Evolutionary conservation across 805 yeast species (phyloP).

Genomic region (Tetrapisispora fleetii): DNA sequence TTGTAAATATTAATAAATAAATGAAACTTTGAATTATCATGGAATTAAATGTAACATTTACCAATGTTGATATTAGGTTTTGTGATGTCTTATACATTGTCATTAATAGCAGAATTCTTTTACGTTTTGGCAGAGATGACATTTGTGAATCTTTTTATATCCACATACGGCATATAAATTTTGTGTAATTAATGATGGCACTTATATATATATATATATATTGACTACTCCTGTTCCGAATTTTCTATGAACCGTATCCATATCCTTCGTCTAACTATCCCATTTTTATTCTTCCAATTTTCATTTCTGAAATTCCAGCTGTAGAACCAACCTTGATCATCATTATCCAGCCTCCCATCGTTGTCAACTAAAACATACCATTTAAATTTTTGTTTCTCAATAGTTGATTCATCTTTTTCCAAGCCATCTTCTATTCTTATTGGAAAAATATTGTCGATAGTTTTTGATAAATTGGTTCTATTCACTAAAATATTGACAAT

Average conservation of each 20-base stretch:
- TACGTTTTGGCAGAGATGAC: no score
- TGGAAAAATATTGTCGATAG: slow-evolving; percentile 16
- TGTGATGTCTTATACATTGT: background rate
- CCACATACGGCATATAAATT: no score
- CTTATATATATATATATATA: background rate
- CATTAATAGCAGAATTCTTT: background rate
- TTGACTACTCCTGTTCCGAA: background rate
- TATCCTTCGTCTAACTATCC: slow-evolving; percentile 54
- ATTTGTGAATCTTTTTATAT: background rate
- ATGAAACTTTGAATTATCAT: background rate
- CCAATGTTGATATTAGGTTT: background rate
- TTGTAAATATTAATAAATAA: background rate
- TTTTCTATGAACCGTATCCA: slow-evolving; percentile 40
- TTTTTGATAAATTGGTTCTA: slow-evolving; percentile 3
- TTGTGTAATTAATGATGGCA: no score
- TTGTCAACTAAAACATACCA: slow-evolving; percentile 67
- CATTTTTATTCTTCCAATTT: slow-evolving; percentile 57
- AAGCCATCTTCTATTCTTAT: slow-evolving; percentile 5
- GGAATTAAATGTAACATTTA: background rate
- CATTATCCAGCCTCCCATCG: slow-evolving; percentile 42
- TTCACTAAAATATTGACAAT: background rate
- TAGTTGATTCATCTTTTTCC: background rate
- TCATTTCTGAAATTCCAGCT: slow-evolving; percentile 39
- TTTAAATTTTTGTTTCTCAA: slow-evolving; percentile 15
- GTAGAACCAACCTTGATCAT: slow-evolving; percentile 81